Conservation (phyloP, 1,284 basidiomycete genomes). For the Ceratobasidium sp. region DNA sequence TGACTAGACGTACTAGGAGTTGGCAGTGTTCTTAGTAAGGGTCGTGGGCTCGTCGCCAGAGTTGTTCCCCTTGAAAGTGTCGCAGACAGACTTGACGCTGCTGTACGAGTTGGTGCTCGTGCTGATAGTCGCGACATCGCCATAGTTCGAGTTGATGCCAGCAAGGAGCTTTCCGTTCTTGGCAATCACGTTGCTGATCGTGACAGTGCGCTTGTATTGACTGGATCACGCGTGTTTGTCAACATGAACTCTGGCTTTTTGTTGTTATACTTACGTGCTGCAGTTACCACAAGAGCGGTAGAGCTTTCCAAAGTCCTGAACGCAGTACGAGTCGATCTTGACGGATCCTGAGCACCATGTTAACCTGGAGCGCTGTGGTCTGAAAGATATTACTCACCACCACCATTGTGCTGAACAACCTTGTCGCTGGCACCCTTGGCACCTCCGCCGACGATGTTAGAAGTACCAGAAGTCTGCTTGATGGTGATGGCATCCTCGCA, state of each 20-base stretch:
- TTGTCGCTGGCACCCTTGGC: constrained; percentile 37
- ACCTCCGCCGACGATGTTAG: constrained; percentile 36
- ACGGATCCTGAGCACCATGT: constrained; percentile 5
- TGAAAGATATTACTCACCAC: background rate
- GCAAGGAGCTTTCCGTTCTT: constrained; percentile 24
- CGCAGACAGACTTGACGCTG: constrained; percentile 30
- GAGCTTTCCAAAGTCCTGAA: no score
- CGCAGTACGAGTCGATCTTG: constrained; percentile 22
- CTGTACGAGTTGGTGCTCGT: constrained; percentile 7
- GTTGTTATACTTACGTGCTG: no score
- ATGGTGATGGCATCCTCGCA: constrained; percentile 51
- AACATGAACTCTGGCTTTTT: no score
- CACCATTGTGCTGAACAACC: constrained; percentile 39
- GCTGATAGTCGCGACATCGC: constrained; percentile 37
- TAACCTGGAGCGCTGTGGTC: no score
- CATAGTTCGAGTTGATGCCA: no score
- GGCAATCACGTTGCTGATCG: constrained; percentile 43
- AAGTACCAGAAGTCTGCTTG: constrained; percentile 24
- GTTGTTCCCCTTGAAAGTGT: constrained; percentile 38
- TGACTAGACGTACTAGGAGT: constrained; percentile 27
- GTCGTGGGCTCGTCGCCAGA: constrained; percentile 29
- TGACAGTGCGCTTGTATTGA: constrained; percentile 44
- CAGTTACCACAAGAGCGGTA: no score
- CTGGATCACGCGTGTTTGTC: no score
- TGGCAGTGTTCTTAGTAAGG: constrained; percentile 23